Evolutionary conservation across 352 stramenopile species (phyloP).

Genomic region (Phytophthora colocasiae): DNA sequence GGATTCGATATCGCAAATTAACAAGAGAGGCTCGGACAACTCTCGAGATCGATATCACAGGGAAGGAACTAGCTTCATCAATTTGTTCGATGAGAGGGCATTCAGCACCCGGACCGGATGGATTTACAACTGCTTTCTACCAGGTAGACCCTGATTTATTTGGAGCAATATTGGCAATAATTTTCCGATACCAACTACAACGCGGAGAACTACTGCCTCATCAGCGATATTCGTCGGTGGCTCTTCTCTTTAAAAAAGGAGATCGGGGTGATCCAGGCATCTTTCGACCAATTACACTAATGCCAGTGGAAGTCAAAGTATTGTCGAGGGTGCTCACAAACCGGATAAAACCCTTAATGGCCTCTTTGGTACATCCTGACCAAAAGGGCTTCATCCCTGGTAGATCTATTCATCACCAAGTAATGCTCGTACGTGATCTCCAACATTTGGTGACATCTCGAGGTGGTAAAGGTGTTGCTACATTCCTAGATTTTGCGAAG

Average conservation of each 20-base stretch:
- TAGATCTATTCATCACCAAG: neutral
- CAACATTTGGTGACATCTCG: neutral
- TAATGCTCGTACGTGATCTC: neutral
- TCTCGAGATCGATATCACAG: neutral
- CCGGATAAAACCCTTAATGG: neutral
- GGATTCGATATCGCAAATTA: constrained; percentile 2
- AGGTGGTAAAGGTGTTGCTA: neutral
- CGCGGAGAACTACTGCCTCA: neutral
- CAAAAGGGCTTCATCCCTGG: constrained; percentile 7
- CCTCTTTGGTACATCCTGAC: constrained; percentile 1
- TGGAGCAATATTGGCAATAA: neutral
- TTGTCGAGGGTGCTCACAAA: constrained; percentile 1
- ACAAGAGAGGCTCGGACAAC: neutral
- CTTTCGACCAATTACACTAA: constrained; percentile 7
- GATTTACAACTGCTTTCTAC: constrained; percentile 8
- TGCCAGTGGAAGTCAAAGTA: constrained; percentile 16
- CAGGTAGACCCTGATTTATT: constrained; percentile 2
- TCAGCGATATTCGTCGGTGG: constrained; percentile 5
- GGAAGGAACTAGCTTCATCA: neutral
- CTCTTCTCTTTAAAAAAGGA: constrained; percentile 13
- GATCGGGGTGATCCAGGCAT: constrained; percentile 2
- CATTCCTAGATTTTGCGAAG: too few relatives aligned
- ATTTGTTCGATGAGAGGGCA: neutral
- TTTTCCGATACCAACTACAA: constrained; percentile 8
- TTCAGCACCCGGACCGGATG: constrained; percentile 1